Conservation (phyloP, 345 rosid species). For the Passiflora organensis region DNA sequence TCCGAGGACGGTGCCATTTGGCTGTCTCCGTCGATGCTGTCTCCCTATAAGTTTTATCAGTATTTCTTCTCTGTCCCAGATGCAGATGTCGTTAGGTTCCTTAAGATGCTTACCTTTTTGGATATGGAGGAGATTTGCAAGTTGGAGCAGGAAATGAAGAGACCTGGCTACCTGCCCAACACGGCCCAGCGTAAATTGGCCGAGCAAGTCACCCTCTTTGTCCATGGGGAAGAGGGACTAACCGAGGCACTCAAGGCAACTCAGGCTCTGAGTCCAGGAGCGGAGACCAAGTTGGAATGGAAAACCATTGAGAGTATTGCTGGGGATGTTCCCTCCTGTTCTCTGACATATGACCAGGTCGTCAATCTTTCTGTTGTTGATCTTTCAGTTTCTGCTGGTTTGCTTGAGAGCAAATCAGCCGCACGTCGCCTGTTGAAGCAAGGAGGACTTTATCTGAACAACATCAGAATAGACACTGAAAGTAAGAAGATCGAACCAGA, state of each 20-base stretch:
- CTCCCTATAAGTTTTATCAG: conserved; percentile 91
- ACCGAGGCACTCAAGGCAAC: conserved; percentile 87
- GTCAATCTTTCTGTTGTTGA: conserved; percentile 53
- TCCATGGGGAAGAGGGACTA: conserved; percentile 87
- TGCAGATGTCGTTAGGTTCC: conserved; percentile 67
- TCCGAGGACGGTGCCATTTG: conserved; percentile 98
- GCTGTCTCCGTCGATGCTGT: conserved; percentile 67
- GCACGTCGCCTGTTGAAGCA: conserved; percentile 81
- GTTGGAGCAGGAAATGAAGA: conserved; percentile 61
- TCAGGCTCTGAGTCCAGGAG: conserved; percentile 86
- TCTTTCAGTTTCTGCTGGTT: conserved; percentile 68
- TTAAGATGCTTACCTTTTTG: conserved; percentile 72
- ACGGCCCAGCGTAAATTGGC: conserved; percentile 70
- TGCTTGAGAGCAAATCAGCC: conserved; percentile 82
- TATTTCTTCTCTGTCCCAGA: conserved; percentile 92
- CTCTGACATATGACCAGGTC: conserved; percentile 52
- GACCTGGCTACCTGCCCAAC: conserved; percentile 67
- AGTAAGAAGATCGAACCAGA: conserved; percentile 56
- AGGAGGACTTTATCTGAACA: conserved; percentile 95
- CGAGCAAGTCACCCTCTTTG: conserved; percentile 84
- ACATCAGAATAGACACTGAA: conserved; percentile 70
- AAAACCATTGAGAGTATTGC: conserved; percentile 75
- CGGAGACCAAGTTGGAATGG: conserved; percentile 89
- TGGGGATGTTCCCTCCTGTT: conserved; percentile 83
- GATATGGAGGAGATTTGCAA: conserved; percentile 58